Evolutionary conservation across 306 rosid species (phyloP), one percentile per base, ranked within the genome.

Genomic region (Cicer judaicum): DNA sequence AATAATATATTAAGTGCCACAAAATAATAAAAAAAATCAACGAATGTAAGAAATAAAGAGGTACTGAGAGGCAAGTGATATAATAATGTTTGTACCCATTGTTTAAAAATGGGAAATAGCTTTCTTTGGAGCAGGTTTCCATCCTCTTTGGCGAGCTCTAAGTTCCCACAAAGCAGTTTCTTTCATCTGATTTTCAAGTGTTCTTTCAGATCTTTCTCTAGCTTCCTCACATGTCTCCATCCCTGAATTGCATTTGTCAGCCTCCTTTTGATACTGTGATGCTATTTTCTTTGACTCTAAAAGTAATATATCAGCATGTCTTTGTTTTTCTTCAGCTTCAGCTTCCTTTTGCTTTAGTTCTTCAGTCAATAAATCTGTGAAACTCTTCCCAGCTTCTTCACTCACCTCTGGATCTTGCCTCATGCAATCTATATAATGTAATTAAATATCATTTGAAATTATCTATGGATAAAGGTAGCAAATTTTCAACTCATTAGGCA

Each of bases 201-300:
- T 21, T 50, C 38, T 68, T 66, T 87, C 86, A 53, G 84, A 82
- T 68, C 81, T 87, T 82, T 87, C 86, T 65, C 90, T 79, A 0
- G 90, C 86, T 77, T 69, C 74, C 72, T 81, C 90, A 73, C 90
- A 87, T 19, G 86, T 86, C 57, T 81, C 86, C 88, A 86, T 86
- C 50, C 90, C 88, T 64, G 88, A 84, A 59, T 81, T 86, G 86
- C 90, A 86, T 61, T 86, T 86, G 62, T 86, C 90, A 60, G 88
- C 90, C 49, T 86, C 90, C 77, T 86, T 84, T 67, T 86, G 90
- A 73, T 81, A 86, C 79, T 81, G 84, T 46, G 88, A 86, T 41
- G 90, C 85, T 18, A 69, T 2, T 73, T 84, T 86, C 83, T 86
- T 86, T 1, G 90, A 85, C 86, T 86, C 90, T 18, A 86, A 59